A percentile compares a stretch with the other conserved stretches of the same genome.
Conservation (phyloP, 2,329 filamentous ascomycete species). For the Diaporthe batatas region DNA sequence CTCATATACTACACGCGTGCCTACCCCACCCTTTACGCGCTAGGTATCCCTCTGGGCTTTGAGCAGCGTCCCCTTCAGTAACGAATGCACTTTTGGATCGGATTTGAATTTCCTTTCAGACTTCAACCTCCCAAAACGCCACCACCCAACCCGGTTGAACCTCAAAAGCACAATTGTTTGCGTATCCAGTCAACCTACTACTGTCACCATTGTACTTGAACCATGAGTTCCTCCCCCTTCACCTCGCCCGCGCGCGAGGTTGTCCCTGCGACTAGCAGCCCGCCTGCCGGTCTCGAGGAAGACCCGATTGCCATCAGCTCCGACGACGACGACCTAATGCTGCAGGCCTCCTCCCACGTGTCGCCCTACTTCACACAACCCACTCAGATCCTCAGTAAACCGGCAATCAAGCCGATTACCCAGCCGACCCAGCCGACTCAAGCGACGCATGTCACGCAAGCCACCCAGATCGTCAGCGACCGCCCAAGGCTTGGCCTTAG, state of each 20-base stretch:
- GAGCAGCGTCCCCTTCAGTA: too few relatives aligned
- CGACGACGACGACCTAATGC: constrained; percentile 31
- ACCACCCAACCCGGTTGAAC: background rate
- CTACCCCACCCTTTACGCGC: too few relatives aligned
- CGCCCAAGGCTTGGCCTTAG: constrained; percentile 52
- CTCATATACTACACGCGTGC: too few relatives aligned
- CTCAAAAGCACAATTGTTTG: background rate
- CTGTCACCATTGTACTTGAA: constrained; percentile 25
- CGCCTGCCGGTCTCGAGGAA: constrained; percentile 14
- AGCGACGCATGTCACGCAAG: constrained; percentile 49
- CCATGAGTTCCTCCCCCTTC: constrained; percentile 39
- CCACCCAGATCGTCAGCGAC: constrained; percentile 56
- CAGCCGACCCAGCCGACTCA: constrained; percentile 55
- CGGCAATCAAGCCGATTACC: constrained; percentile 39
- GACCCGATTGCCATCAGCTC: constrained; percentile 35
- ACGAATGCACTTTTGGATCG: too few relatives aligned
- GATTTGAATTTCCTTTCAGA: background rate
- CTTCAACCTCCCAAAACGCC: background rate
- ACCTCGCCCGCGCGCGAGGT: constrained; percentile 37
- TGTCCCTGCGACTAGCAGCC: constrained; percentile 32
- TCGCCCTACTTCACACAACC: constrained; percentile 60
- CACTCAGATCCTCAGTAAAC: constrained; percentile 41
- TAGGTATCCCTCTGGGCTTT: too few relatives aligned
- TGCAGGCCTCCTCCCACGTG: constrained; percentile 38
- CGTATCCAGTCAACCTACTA: background rate